Evolutionary conservation across 2,329 filamentous ascomycete genomes (phyloP).

Genomic region (Davidsoniella neocaledoniae): DNA sequence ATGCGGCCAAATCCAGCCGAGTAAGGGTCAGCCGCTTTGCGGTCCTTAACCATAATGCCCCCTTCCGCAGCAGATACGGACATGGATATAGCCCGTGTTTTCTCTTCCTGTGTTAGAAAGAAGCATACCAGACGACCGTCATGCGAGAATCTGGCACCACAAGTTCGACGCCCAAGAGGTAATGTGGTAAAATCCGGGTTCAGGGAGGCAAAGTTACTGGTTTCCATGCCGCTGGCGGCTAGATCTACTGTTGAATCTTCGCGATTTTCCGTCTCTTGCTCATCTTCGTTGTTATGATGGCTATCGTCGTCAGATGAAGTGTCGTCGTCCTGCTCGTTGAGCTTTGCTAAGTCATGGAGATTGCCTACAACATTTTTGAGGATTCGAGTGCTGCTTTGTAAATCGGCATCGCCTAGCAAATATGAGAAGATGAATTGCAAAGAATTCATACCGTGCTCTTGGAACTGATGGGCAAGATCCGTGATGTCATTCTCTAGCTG

Average conservation of each 20-base stretch:
- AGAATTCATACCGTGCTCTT: constrained; percentile 42
- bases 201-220: constrained; percentile 28
- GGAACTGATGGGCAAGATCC: constrained; percentile 37
- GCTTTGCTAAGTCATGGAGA: constrained; percentile 40
- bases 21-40: constrained; percentile 34
- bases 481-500: constrained; percentile 17
- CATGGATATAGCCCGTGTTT: constrained; percentile 27
- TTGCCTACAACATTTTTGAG: constrained; percentile 36
- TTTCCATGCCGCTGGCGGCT: constrained; percentile 40
- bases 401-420: constrained; percentile 43
- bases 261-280: neutral
- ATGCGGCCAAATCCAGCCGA: constrained; percentile 42
- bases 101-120: constrained; percentile 51
- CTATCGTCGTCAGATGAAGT: constrained; percentile 62
- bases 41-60: constrained; percentile 19
- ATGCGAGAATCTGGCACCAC: constrained; percentile 43
- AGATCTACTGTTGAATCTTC: constrained; percentile 48
- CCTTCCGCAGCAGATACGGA: constrained; percentile 1
- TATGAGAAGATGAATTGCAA: constrained; percentile 46
- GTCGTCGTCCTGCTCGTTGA: constrained; percentile 43
- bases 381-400: constrained; percentile 41
- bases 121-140: constrained; percentile 50
- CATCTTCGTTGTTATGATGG: neutral
- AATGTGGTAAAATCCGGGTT: constrained; percentile 30
- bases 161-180: constrained; percentile 39